Evolutionary conservation across 2,329 filamentous ascomycete species (phyloP).

Genomic region (Diaporthe citri): DNA sequence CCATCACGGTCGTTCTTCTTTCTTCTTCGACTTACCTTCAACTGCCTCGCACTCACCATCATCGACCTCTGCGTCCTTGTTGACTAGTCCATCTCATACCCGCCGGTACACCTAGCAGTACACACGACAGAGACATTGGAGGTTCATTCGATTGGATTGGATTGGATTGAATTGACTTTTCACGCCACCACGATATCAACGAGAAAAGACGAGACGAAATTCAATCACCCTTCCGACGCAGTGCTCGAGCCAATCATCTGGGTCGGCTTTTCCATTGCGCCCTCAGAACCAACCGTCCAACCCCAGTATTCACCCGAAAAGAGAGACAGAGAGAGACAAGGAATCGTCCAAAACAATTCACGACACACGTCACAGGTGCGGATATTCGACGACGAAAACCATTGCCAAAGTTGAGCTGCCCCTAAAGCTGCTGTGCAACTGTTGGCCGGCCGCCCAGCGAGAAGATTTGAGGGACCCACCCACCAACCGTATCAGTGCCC

Average conservation of each 20-base stretch:
- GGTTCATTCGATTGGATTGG: background rate
- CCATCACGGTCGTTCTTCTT: background rate
- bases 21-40: background rate
- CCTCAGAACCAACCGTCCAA: background rate
- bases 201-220: slow-evolving; percentile 30
- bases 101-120: background rate
- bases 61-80: background rate
- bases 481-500: background rate
- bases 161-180: background rate
- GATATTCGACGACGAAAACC: background rate
- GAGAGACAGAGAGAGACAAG: background rate
- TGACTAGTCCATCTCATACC: background rate
- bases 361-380: background rate
- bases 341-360: too few species aligned
- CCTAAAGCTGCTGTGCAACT: slow-evolving; percentile 17
- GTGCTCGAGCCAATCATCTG: background rate
- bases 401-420: background rate
- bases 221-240: background rate
- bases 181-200: slow-evolving; percentile 23
- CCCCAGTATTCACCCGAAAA: too few species aligned
- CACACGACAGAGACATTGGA: background rate
- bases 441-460: background rate
- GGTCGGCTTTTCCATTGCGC: background rate
- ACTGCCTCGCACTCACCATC: background rate
- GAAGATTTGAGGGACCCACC: slow-evolving; percentile 24